These are phyloP conservation scores for Claviceps sp. DNA, from an alignment of 2,329 filamentous ascomycete species.

Conservation along the genomic window DNA sequence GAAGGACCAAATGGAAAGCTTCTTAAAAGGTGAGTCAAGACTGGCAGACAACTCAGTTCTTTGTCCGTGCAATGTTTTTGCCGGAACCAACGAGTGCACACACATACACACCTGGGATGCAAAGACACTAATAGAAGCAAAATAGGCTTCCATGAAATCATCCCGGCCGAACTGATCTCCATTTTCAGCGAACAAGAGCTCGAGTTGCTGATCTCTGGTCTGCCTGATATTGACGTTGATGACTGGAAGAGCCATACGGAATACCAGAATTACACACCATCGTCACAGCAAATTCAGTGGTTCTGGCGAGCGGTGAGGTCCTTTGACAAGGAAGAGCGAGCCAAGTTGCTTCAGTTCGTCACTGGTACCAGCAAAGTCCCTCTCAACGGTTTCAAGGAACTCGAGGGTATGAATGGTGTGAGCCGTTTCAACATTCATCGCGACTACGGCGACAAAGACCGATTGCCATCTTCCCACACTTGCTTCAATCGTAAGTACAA, in stretches of 20 bases:
- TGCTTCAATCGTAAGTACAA: constrained; percentile 90
- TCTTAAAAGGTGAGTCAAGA: constrained; percentile 58
- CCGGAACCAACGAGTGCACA: no score
- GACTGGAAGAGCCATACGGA: constrained; percentile 99
- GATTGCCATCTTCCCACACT: constrained; percentile 89
- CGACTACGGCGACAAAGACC: constrained; percentile 92
- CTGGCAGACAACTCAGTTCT: neutral
- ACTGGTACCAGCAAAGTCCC: constrained; percentile 97
- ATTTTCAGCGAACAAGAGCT: constrained; percentile 99
- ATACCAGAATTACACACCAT: constrained; percentile 92
- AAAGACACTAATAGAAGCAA: constrained; percentile 4
- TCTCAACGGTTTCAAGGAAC: constrained; percentile 95
- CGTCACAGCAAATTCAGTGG: constrained; percentile 96
- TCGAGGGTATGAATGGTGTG: constrained; percentile 98
- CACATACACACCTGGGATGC: no score
- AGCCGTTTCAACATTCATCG: constrained; percentile 98
- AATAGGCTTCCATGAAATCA: constrained; percentile 92
- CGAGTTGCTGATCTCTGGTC: constrained; percentile 87
- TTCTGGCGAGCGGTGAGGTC: constrained; percentile 97
- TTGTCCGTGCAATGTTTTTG: neutral
- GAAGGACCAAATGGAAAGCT: constrained; percentile 85
- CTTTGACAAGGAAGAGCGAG: constrained; percentile 97
- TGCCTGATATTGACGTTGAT: constrained; percentile 94
- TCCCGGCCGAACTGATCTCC: constrained; percentile 81
- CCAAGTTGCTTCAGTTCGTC: constrained; percentile 94